Percentiles rank a stretch among this genome's conserved stretches.
phyloP scores from a whole-genome alignment of 371 early-diverging fungal species.

The Chytridium lagenaria region DNA sequence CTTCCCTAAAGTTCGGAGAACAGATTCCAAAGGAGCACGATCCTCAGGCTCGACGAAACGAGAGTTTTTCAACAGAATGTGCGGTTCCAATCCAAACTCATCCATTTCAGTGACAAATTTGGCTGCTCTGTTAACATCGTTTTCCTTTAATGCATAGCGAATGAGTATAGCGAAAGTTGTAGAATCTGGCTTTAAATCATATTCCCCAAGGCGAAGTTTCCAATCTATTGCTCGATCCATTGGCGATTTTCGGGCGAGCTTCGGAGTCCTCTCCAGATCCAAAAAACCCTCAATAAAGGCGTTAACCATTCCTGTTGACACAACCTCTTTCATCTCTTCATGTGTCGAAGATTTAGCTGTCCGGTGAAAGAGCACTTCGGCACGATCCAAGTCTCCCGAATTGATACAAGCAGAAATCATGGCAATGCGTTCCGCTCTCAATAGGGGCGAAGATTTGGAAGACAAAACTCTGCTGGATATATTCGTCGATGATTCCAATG shows the following conservation, averaged over 20 bases:
- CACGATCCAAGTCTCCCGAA: slow-evolving; percentile 75
- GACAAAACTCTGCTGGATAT: background rate
- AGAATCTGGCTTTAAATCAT: slow-evolving; percentile 64
- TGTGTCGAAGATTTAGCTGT: background rate
- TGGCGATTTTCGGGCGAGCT: slow-evolving; percentile 22
- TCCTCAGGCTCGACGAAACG: slow-evolving; percentile 52
- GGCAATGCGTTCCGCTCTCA: slow-evolving; percentile 61
- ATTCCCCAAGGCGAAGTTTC: slow-evolving; percentile 68
- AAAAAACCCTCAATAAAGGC: slow-evolving; percentile 80
- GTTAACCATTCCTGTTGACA: slow-evolving; percentile 81
- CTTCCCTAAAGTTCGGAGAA: slow-evolving; percentile 38
- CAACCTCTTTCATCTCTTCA: slow-evolving; percentile 57
- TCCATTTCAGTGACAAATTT: slow-evolving; percentile 74
- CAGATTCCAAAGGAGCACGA: slow-evolving; percentile 36
- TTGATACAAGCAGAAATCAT: slow-evolving; percentile 78
- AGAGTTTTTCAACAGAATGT: slow-evolving; percentile 45
- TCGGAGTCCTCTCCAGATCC: slow-evolving; percentile 52
- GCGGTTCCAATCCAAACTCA: slow-evolving; percentile 40
- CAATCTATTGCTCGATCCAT: slow-evolving; percentile 68
- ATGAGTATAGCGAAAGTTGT: slow-evolving; percentile 77
- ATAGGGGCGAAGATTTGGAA: background rate
- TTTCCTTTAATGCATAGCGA: slow-evolving; percentile 47
- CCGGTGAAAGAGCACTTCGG: slow-evolving; percentile 76
- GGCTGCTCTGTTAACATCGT: slow-evolving; percentile 64
- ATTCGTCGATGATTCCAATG: background rate